Evolutionary conservation across 1,284 basidiomycete species (phyloP), one percentile per base, ranked within the genome.

Genomic region (Heterobasidion occidentale): DNA sequence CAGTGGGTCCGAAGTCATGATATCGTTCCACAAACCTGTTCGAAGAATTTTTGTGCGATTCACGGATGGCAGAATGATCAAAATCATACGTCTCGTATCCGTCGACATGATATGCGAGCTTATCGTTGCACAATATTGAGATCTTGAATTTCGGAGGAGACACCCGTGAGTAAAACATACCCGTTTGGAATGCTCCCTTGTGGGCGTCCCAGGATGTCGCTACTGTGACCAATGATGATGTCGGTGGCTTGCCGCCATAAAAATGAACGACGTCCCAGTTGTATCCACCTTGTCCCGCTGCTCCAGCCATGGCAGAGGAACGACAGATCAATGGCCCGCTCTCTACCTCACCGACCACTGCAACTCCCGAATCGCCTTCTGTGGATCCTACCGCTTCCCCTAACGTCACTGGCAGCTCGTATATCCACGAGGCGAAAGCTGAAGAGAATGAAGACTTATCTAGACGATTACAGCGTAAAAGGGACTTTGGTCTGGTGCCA

Each of bases 401-500:
- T 3, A n/a, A 6, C n/a, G 7, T n/a, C 12, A 42, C n/a, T 42
- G 12, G 9, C 27, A 27, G 4, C 27, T 27, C 27, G 27, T 27
- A 27, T 27, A 27, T 27, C 27, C 27, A 27, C 1, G 27, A 27
- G 27, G 27, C 27, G 38, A 42, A 42, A n/a, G 1, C 38, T n/a
- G 38, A 42, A 42, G 38, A 27, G 27, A 27, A 27, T 6, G 5
- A 42, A 11, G 38, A 42, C n/a, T 42, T 7, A 12, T n/a, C 5
- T 42, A n/a, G 11, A 42, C 38, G 11, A 42, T 42, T 7, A 42
- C 4, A 11, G 38, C 38, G 38, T n/a, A n/a, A 9, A n/a, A 42
- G 38, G n/a, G 84, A 88, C 61, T 81, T 89, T 60, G 77, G 80
- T 7, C 73, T 90, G 59, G 61, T 90, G 7, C 86, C 86, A 0